Percentiles rank a stretch among this genome's conserved stretches.
Conservation (phyloP, 106 monocot species). For the Xerophyta viscosa region DNA sequence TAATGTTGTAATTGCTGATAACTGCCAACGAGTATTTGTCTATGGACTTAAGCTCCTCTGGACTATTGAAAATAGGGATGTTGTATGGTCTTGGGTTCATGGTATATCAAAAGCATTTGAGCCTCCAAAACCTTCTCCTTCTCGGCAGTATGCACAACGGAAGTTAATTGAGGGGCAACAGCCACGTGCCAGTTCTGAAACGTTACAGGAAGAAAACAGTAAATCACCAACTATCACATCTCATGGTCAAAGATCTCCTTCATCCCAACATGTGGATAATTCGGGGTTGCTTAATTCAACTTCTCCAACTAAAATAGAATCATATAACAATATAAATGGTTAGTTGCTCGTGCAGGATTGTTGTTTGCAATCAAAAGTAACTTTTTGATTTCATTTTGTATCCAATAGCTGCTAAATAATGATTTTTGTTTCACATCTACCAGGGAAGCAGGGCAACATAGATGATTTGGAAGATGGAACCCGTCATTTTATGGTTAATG, state of each 20-base stretch:
- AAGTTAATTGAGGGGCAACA: constrained; percentile 54
- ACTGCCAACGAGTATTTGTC: constrained; percentile 81
- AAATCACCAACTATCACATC: constrained; percentile 15
- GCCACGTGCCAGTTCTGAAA: constrained; percentile 21
- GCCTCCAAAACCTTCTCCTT: constrained; percentile 89
- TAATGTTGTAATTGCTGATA: constrained; percentile 92
- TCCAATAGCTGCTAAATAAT: constrained; percentile 1
- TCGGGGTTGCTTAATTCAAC: constrained; percentile 12
- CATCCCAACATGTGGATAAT: constrained; percentile 31
- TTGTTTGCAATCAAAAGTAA: too few relatives aligned
- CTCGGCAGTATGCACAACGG: constrained; percentile 82
- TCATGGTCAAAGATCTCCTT: constrained; percentile 16
- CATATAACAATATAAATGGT: constrained; percentile 29
- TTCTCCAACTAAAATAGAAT: constrained; percentile 31
- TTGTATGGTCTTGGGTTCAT: constrained; percentile 83
- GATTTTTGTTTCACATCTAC: neutral
- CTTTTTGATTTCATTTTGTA: too few relatives aligned
- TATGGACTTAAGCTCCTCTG: constrained; percentile 96
- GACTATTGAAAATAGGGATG: constrained; percentile 94
- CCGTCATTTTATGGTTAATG: constrained; percentile 95
- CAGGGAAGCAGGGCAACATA: constrained; percentile 32
- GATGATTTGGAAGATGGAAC: constrained; percentile 62
- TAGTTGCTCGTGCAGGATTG: too few relatives aligned
- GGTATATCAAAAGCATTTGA: constrained; percentile 94
- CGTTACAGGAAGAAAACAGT: constrained; percentile 20